A percentile compares a stretch with the other conserved stretches of the same genome.
These are phyloP conservation scores for Trypanosoma avium DNA, from an alignment of 208 protist species.

Conservation along the genomic window DNA sequence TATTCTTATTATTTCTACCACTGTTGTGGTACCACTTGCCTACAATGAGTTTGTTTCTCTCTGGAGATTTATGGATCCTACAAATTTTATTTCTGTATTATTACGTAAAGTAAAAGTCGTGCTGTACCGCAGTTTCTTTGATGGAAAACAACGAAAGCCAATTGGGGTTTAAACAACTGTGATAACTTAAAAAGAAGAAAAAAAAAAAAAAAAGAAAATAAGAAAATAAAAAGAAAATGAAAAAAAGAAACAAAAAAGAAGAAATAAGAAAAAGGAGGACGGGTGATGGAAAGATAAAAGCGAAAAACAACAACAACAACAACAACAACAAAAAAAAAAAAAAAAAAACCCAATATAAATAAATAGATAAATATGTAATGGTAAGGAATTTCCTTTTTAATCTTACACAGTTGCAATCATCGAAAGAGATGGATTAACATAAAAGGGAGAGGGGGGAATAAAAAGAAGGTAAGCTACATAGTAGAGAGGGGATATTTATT, in stretches of 20 bases:
- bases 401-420: too few species aligned
- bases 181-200: too few species aligned
- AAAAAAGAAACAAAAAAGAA: slow-evolving; percentile 2
- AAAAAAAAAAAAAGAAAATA: background rate
- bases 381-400: too few species aligned
- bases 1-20: slow-evolving; percentile 58
- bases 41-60: slow-evolving; percentile 83
- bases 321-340: slow-evolving; percentile 10
- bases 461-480: too few species aligned
- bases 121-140: slow-evolving; percentile 46
- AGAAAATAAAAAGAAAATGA: background rate
- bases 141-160: slow-evolving; percentile 74
- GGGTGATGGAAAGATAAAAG: background rate
- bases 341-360: background rate
- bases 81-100: slow-evolving; percentile 60
- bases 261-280: background rate
- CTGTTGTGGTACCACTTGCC: slow-evolving; percentile 51
- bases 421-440: too few species aligned
- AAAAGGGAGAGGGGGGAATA: too few species aligned
- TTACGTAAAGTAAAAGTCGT: slow-evolving; percentile 61
- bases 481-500: too few species aligned
- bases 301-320: background rate
- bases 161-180: slow-evolving; percentile 81
- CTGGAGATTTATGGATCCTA: slow-evolving; percentile 81
- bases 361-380: slow-evolving; percentile 18